Evolutionary conservation across 2,329 filamentous ascomycete species (phyloP).

Genomic region (Beauveria asiatica): DNA sequence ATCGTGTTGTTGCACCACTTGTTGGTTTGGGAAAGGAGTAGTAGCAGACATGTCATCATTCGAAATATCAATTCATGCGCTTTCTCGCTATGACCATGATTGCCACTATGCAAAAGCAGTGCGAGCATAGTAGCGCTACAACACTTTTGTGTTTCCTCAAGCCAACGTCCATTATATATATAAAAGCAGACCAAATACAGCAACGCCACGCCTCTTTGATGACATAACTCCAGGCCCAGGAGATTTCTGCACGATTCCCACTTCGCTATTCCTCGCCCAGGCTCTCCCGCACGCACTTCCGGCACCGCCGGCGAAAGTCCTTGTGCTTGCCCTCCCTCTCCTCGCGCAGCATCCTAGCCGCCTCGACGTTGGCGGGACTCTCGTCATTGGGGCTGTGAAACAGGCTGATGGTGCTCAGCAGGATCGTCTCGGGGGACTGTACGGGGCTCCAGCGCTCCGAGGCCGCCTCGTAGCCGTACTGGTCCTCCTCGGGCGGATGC

Average conservation of each 20-base stretch:
- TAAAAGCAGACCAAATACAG: neutral
- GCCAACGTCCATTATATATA: neutral
- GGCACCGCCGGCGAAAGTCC: constrained; percentile 71
- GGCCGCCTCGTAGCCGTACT: constrained; percentile 86
- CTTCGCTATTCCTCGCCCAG: constrained; percentile 56
- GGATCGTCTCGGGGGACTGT: constrained; percentile 88
- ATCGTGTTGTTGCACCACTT: constrained; percentile 66
- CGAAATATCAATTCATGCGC: neutral
- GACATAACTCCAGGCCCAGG: neutral
- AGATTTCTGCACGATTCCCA: neutral
- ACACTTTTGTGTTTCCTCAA: neutral
- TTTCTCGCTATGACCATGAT: neutral
- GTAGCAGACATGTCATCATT: constrained; percentile 1
- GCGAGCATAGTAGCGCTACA: neutral
- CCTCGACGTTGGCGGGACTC: constrained; percentile 90
- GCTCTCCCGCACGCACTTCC: constrained; percentile 73
- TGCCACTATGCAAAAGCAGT: neutral
- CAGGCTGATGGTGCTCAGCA: constrained; percentile 86
- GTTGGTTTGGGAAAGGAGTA: constrained; percentile 39
- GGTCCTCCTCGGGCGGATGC: constrained; percentile 88
- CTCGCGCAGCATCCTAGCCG: constrained; percentile 78
- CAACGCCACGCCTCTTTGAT: neutral
- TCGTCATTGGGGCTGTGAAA: constrained; percentile 91
- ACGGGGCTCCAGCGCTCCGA: constrained; percentile 91
- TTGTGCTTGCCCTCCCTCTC: constrained; percentile 52